Base-by-base conservation (phyloP, 176 grass and related monocot species). In the Cenchrus fungigraminus region DNA sequence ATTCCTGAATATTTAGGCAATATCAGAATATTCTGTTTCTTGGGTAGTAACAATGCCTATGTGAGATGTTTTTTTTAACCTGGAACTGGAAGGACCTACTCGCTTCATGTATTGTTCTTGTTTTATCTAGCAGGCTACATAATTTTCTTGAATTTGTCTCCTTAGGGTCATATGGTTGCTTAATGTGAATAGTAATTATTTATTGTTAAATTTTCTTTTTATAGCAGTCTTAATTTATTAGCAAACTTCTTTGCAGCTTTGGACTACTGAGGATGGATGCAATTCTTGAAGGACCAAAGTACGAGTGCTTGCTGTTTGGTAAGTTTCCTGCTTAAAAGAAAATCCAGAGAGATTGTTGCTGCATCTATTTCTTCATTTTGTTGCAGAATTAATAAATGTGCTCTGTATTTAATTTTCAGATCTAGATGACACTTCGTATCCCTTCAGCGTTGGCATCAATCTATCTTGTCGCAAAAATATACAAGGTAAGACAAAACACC, bases 221-320 rank as follows among this genome's bases (percentile, higher is more conserved):
- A 9, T 9, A 68, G 6, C 73, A 6, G 8, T 37, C 66, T 17
- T 0, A 65, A 9, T 56, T 79, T 42, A 67, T 60, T 76, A 12
- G 42, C 15, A 52, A 68, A 16, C 47, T 12, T 34, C 14, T 29
- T 47, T 76, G 43, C 62, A 88, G 62, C 62, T 78, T 82, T 69
- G 65, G 6, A 34, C 34, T 58, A 1, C 52, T 34, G 12, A 75
- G 71, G 55, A 96, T 96, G 94, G 73, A 87, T 6, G 20, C 54
- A 81, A 77, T 68, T 88, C 61, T 57, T 69, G 54, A 74, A 58
- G 87, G 79, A 78, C 32, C 78, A 7, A 93, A 93, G 79, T 96
- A 81, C 25, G 94, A 93, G 56, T 96, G 91, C 78, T 82, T 96
- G 67, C 69, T 96, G 62, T 93, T 96, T 70, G 94, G 91, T 96